A percentile compares a stretch with the other conserved stretches of the same genome.
phyloP scores from a whole-genome alignment of 257 asterid genomes.

The Rauvolfia tetraphylla region DNA sequence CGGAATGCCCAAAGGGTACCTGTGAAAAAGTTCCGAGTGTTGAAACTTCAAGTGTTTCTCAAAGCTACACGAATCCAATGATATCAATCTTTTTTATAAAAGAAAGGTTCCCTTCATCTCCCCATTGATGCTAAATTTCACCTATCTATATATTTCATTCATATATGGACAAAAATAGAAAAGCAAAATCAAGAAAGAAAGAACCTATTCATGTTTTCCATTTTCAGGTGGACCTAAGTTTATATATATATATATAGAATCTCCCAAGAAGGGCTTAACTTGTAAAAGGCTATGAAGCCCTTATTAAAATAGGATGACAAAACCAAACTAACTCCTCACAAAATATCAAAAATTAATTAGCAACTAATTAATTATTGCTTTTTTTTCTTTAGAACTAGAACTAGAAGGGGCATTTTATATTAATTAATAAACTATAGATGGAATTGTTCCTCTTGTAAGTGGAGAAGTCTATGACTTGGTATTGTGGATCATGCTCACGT shows the following conservation, averaged over 20 bases:
- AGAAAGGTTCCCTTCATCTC: not conserved
- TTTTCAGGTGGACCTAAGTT: not conserved
- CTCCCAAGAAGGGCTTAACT: no score
- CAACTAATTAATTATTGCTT: no score
- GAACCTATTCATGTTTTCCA: not conserved
- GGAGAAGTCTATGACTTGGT: not conserved
- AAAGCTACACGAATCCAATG: not conserved
- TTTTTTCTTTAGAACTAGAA: no score
- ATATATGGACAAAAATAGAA: not conserved
- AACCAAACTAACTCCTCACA: no score
- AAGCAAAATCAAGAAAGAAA: not conserved
- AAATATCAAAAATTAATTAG: no score
- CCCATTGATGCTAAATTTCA: not conserved
- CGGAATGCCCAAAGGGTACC: not conserved
- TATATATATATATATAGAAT: no score
- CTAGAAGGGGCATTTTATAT: no score
- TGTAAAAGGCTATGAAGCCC: no score
- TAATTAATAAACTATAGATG: no score
- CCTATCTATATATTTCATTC: not conserved
- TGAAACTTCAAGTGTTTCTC: not conserved
- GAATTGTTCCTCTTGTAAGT: no score
- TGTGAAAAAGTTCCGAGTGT: conserved; percentile 16
- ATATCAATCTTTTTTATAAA: not conserved
- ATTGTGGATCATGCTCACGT: not conserved
- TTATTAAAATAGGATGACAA: no score